Conservation (phyloP, 2,329 filamentous ascomycete genomes). For the Colletotrichum euphorbiae region DNA sequence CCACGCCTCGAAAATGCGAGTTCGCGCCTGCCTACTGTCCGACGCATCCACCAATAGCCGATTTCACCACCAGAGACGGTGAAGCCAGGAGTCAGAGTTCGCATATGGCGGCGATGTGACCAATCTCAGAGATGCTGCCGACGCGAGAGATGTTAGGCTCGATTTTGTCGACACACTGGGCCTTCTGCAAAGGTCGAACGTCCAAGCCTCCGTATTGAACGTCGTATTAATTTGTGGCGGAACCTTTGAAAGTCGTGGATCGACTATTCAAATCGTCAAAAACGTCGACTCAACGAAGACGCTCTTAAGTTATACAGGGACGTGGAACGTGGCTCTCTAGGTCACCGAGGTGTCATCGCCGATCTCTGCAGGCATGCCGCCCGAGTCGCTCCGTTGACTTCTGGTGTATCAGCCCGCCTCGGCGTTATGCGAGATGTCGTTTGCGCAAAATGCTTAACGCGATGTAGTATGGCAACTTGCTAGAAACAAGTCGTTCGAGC, state of each 20-base stretch:
- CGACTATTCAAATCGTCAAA: too few species aligned
- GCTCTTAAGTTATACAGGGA: neutral
- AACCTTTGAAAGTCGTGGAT: too few species aligned
- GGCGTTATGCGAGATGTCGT: neutral
- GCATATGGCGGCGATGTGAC: constrained; percentile 70
- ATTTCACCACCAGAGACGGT: too few species aligned
- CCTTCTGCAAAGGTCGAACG: constrained; percentile 65
- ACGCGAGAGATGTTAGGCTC: constrained; percentile 75
- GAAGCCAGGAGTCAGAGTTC: constrained; percentile 54
- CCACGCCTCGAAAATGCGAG: constrained; percentile 8
- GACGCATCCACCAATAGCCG: too few species aligned
- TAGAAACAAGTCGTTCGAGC: neutral
- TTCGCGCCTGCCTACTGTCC: neutral
- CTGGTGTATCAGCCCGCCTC: neutral
- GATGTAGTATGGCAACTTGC: neutral
- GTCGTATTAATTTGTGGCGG: too few species aligned
- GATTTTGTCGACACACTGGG: constrained; percentile 69
- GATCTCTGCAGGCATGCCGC: neutral
- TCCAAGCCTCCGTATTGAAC: constrained; percentile 10
- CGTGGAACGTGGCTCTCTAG: neutral
- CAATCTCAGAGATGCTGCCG: constrained; percentile 72
- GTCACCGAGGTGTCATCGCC: neutral
- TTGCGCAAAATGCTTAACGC: neutral
- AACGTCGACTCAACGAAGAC: too few species aligned
- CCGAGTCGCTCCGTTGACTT: neutral